Conservation (phyloP, 1,139 yeast genomes). For the Eremothecium coryli region DNA sequence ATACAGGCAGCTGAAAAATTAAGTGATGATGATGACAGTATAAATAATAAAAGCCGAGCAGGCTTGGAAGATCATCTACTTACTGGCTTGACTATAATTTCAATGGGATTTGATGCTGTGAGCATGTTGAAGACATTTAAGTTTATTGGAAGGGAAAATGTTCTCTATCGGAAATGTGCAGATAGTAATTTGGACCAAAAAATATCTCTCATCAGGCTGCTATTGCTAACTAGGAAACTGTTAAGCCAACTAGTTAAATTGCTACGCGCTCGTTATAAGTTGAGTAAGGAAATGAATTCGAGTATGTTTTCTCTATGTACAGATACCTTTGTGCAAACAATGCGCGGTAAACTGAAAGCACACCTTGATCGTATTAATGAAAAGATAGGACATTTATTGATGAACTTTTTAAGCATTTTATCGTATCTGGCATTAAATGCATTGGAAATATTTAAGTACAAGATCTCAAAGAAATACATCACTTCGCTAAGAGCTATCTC, state of each 20-base stretch:
- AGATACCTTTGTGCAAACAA: conserved; percentile 5
- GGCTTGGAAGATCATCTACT: conserved; percentile 14
- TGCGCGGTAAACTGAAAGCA: conserved; percentile 13
- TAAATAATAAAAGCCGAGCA: not conserved
- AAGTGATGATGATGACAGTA: not conserved
- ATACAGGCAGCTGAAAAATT: not conserved
- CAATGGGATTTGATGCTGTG: conserved; percentile 22
- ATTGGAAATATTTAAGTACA: conserved; percentile 17
- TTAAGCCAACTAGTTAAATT: conserved; percentile 8
- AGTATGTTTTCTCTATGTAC: conserved; percentile 3
- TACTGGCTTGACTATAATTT: conserved; percentile 17
- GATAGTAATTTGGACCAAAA: conserved; percentile 23
- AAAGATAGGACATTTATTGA: conserved; percentile 11
- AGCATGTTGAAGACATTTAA: conserved; percentile 23
- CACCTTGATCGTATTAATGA: conserved; percentile 11
- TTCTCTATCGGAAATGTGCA: conserved; percentile 18
- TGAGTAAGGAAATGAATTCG: not conserved
- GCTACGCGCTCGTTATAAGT: conserved; percentile 5
- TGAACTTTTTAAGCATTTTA: conserved; percentile 21
- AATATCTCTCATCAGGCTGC: conserved; percentile 21
- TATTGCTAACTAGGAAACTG: conserved; percentile 18
- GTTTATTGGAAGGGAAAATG: conserved; percentile 19
- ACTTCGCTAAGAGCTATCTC: conserved; percentile 18
- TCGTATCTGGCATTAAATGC: conserved; percentile 18
- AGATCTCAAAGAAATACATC: conserved; percentile 11